Base-by-base conservation (phyloP, 495 filamentous ascomycete species). In the Cairneyella variabilis region DNA sequence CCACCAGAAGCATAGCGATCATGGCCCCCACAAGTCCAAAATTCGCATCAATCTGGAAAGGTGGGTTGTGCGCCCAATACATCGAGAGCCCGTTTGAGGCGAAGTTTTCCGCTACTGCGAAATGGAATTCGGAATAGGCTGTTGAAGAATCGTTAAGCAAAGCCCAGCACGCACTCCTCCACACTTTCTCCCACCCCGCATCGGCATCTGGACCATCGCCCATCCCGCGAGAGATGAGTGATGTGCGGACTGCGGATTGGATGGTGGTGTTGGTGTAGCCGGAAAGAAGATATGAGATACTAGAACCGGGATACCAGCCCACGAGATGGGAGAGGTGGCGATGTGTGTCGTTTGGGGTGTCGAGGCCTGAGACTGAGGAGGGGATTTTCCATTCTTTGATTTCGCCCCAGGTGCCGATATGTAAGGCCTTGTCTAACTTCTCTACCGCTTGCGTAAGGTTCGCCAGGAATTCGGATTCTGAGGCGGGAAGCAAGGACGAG, bases 31-130 rank as follows among this genome's bases (percentile, higher is more conserved):
- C 64, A 3, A 70, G 54, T 4, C 75, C 78, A 49, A 77, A 81
- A 60, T 81, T 81, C 9, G 78, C 77, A 64, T 80, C 78, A 32
- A 78, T 76, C 62, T 80, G 78, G 51, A 78, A 79, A 4, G 74
- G 71, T 30, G 54, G 63, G n/a, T 61, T 61, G 18, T 51, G 61
- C 21, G 34, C 48, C 6, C 21, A 17, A 52, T 81, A 81, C 65
- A 76, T 67, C 14, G 62, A 68, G 14, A 80, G 61, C 6, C 72
- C 71, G 46, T 77, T 80, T 1, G 50, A 63, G 1, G 70, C 76
- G 28, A 79, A 72, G 50, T 80, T 79, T 3, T 36, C 3, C 12
- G 18, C 26, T 12, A 53, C 36, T 11, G 50, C 45, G 68, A 48
- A 30, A 65, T 43, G 27, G 17, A 77, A 60, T 49, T 78, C 70